Evolutionary conservation across 1,284 basidiomycete species (phyloP), one percentile per base, ranked within the genome.

Genomic region (Cutaneotrichosporon arboriforme): DNA sequence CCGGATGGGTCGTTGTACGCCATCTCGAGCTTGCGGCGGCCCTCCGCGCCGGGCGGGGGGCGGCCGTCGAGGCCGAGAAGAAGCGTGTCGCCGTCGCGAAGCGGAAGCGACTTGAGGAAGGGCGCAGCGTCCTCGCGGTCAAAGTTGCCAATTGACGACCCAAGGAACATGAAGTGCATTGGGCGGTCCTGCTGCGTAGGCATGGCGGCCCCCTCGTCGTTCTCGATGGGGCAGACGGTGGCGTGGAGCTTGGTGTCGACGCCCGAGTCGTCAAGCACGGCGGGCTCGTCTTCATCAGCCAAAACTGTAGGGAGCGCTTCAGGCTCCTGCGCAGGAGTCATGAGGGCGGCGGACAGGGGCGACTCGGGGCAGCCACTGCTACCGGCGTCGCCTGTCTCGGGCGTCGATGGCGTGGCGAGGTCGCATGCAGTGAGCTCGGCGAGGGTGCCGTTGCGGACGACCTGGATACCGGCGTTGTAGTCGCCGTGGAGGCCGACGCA

Each of bases 111-210:
- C 13, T 80, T 80, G 49, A 98, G 81, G 76, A 98, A 97, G 0
- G 80, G 76, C 1, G 81, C 81, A 8, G 86, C 88, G 22, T 81
- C 85, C 15, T 79, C 77, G 21, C 90, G 83, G n/a, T 79, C 72
- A 72, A 97, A 97, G 77, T 97, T 97, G 13, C 94, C 94, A 13
- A 97, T 76, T 0, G 90, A 91, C 0, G 89, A 94, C 0, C 94
- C 94, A n/a, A 97, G 79, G 79, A 96, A 97, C 55, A 97, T 77
- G 52, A 97, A 77, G 66, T 92, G 90, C 33, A 90, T 72, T 9
- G 87, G 87, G 38, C 74, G 63, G 17, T 54, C 9, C 20, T 20
- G 8, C 13, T 15, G 52, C 5, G 63, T 7, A 10, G 26, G 7
- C 26, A 31, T 17, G 41, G 10, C 14, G 15, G 22, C 15, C 22